Percentiles rank a stretch among this genome's conserved stretches.
Conservation (phyloP, 805 yeast genomes). For the Naumovozyma baii region DNA sequence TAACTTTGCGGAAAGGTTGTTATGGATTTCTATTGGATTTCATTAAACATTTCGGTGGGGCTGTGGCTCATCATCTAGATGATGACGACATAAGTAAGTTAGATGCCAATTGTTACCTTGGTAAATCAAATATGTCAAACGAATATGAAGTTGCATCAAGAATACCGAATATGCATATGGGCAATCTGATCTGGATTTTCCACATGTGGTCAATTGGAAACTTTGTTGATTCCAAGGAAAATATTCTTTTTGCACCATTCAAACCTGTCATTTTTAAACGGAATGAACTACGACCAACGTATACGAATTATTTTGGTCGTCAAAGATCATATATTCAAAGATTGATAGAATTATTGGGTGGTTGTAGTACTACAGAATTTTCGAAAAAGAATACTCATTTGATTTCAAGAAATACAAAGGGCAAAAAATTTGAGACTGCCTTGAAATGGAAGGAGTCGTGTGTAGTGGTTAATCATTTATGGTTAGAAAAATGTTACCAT, state of each 20-base stretch:
- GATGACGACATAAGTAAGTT: slow-evolving; percentile 11
- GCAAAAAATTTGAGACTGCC: slow-evolving; percentile 72
- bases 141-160: slow-evolving; percentile 41
- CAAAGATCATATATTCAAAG: slow-evolving; percentile 63
- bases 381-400: slow-evolving; percentile 61
- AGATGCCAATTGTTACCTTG: slow-evolving; percentile 44
- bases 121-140: slow-evolving; percentile 51
- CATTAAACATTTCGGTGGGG: slow-evolving; percentile 49
- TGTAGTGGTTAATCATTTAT: slow-evolving; percentile 62
- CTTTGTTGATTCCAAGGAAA: slow-evolving; percentile 46
- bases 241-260: slow-evolving; percentile 63
- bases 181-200: slow-evolving; percentile 69
- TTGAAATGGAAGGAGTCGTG: slow-evolving; percentile 43
- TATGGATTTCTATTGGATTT: slow-evolving; percentile 34
- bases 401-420: slow-evolving; percentile 55
- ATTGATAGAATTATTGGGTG: slow-evolving; percentile 63
- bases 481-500: slow-evolving; percentile 74
- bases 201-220: slow-evolving; percentile 46
- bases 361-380: slow-evolving; percentile 56
- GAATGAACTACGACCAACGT: slow-evolving; percentile 46
- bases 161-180: slow-evolving; percentile 35
- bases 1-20: slow-evolving; percentile 40
- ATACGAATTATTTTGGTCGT: slow-evolving; percentile 80
- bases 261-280: slow-evolving; percentile 40
- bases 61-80: slow-evolving; percentile 25